Conservation (phyloP, 371 early-diverging fungal genomes). For the Dichotomocladium elegans region DNA sequence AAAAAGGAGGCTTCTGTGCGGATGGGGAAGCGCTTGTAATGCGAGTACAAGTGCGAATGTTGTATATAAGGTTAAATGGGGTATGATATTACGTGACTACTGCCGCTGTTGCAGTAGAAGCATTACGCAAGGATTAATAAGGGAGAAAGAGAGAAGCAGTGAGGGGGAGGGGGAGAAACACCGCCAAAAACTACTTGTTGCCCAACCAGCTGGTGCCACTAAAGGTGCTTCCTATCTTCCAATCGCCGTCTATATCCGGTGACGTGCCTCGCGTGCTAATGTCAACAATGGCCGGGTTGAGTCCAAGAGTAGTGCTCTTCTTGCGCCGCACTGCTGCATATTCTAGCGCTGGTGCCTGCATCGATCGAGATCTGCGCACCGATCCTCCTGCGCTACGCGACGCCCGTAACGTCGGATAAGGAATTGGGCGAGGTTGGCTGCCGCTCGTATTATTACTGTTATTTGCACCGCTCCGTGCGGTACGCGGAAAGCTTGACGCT, state of each 20-base stretch:
- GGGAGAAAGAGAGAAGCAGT: neutral
- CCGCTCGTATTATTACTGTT: neutral
- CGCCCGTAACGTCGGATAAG: constrained; percentile 7
- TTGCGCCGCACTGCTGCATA: constrained; percentile 11
- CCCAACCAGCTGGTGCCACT: constrained; percentile 6
- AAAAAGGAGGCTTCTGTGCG: no score
- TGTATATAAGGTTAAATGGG: no score
- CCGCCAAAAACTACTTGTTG: constrained; percentile 5
- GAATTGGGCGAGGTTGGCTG: constrained; percentile 15
- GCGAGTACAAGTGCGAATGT: no score
- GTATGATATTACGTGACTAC: no score
- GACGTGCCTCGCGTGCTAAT: constrained; percentile 1
- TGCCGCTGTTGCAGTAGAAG: no score
- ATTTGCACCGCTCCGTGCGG: neutral
- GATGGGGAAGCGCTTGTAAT: no score
- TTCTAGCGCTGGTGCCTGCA: constrained; percentile 18
- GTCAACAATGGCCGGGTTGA: constrained; percentile 4
- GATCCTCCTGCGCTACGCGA: constrained; percentile 10
- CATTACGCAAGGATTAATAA: no score
- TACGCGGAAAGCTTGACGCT: constrained; percentile 4
- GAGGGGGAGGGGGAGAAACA: no score
- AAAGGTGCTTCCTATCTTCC: constrained; percentile 5
- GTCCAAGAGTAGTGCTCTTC: constrained; percentile 1
- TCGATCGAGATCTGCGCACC: constrained; percentile 8
- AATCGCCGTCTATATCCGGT: constrained; percentile 21